A percentile compares a stretch with the other conserved stretches of the same genome.
Evolutionary conservation across 2,329 filamentous ascomycete genomes (phyloP).

Genomic region (Neurospora crassa): DNA sequence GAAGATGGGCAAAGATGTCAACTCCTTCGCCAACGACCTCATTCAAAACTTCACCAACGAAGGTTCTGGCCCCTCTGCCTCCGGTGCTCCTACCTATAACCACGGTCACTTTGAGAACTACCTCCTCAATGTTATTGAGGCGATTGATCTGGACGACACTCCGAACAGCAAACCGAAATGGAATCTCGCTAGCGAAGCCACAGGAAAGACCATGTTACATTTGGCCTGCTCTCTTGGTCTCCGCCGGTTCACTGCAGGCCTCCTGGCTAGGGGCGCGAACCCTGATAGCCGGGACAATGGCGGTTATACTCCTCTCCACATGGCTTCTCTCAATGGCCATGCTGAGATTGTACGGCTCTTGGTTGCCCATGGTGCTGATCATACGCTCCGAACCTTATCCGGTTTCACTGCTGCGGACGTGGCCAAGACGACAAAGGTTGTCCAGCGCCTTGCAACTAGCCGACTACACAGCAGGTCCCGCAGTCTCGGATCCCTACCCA

Average conservation of each 20-base stretch:
- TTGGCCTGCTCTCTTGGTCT: conserved; percentile 67
- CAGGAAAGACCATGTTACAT: conserved; percentile 74
- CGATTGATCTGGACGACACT: conserved; percentile 70
- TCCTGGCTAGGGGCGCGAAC: conserved; percentile 69
- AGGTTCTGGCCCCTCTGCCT: conserved; percentile 28
- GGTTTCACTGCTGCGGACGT: conserved; percentile 65
- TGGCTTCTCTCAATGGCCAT: conserved; percentile 69
- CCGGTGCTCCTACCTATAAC: conserved; percentile 14
- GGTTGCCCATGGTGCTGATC: conserved; percentile 63
- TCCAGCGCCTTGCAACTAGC: conserved; percentile 52
- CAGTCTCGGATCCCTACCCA: conserved; percentile 52
- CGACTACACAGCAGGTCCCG: conserved; percentile 55
- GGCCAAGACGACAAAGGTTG: conserved; percentile 53
- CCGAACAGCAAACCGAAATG: conserved; percentile 51
- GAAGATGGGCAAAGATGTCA: conserved; percentile 55
- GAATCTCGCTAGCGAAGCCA: conserved; percentile 51
- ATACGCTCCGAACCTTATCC: conserved; percentile 57
- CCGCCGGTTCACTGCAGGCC: conserved; percentile 64
- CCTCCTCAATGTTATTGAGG: conserved; percentile 64
- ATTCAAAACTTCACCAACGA: conserved; percentile 27
- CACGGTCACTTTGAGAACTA: conserved; percentile 52
- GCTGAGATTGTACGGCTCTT: conserved; percentile 67
- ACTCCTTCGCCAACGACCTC: conserved; percentile 52
- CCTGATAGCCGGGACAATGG: conserved; percentile 66
- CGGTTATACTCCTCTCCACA: conserved; percentile 73